Evolutionary conservation across 179 eudicot species (phyloP), one percentile per base, ranked within the genome.

Genomic region (Drosera spatulata): DNA sequence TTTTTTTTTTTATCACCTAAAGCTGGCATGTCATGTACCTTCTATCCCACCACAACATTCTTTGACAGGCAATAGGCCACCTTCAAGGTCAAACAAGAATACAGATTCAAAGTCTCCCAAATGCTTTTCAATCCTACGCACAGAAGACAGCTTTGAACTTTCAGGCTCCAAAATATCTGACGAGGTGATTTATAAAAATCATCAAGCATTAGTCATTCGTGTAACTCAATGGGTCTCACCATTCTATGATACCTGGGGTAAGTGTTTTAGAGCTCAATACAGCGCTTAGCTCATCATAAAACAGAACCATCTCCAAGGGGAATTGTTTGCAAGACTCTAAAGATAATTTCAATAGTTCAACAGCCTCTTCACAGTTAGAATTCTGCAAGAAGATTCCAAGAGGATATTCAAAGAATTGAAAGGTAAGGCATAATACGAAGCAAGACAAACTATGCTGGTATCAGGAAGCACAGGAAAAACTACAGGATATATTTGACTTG

Each of bases 241-340:
- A 76, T 69, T 79, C 83, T 70, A 74, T 74, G 8, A 79, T 68
- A 41, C 71, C 55, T 59, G 81, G 77, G 61, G 79, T 71, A 54
- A 82, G 83, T 53, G 63, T 62, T 65, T 46, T 67, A 42, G 37
- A 60, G 58, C 65, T 65, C 61, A 82, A 60, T 39, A 71, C 66
- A 39, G 76, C 61, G 63, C 60, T 65, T 50, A 82, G 74, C 65
- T 82, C 83, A 54, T 82, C 86, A 76, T 79, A 79, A 71, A 73
- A 76, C 49, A 79, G 59, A 61, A 75, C 71, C 70, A 70, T 64
- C 46, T 77, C 72, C 67, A 76, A 62, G 4, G 86, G 79, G 42
- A 74, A 57, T 69, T 79, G 79, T 67, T 82, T 76, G 76, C 83
- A 79, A 64, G 83, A 76, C 59, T 79, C 78, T 62, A 79, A 44